Base-by-base conservation (phyloP, 495 filamentous ascomycete genomes). In the Usnea hakonensis region DNA sequence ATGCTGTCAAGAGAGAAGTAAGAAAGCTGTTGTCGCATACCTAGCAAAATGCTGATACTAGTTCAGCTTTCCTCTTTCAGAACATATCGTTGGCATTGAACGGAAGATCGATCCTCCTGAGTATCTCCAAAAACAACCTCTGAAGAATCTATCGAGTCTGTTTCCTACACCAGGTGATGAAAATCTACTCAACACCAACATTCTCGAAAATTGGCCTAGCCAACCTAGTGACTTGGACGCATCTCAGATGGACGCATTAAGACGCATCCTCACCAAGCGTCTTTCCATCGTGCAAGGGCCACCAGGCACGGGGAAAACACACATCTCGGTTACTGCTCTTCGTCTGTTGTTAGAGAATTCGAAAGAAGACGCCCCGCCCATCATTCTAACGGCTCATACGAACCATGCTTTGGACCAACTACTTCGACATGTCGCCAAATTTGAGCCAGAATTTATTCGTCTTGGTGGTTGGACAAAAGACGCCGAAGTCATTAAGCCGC, bases 331-430 rank as follows among this genome's bases (percentile, higher is more conserved):
- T 1, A 70, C 83, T 43, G 89, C 89, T 2, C 70, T 97, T 35
- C 84, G 82, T 50, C 76, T 87, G 5, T 71, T 95, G 56, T 73
- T 96, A 0, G 70, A 77, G 1, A 90, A 88, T 59, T 80, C 84
- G 76, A 61, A 63, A n/a, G 60, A 69, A 2, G 75, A 75, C 11
- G 81, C 89, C 70, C 85, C 88, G 26, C 89, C 89, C 17, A 85
- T 96, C 38, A 78, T 95, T 28, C 76, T 95, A 8, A 79, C 90
- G 1, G 89, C 90, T 30, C 89, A 97, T 65, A 97, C 93, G 4
- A 98, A 98, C 63, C 91, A 98, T 73, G 93, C 94, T 0, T 72
- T 97, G 1, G 93, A 97, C 66, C 94, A 96, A 68, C 73, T 97
- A 2, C 77, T 98, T 17, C 75, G 74, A 5, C 83, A 87, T 54